A percentile compares a stretch with the other conserved stretches of the same genome.
Evolutionary conservation across 2,329 filamentous ascomycete species (phyloP).

Genomic region (Aureobasidium sp.): DNA sequence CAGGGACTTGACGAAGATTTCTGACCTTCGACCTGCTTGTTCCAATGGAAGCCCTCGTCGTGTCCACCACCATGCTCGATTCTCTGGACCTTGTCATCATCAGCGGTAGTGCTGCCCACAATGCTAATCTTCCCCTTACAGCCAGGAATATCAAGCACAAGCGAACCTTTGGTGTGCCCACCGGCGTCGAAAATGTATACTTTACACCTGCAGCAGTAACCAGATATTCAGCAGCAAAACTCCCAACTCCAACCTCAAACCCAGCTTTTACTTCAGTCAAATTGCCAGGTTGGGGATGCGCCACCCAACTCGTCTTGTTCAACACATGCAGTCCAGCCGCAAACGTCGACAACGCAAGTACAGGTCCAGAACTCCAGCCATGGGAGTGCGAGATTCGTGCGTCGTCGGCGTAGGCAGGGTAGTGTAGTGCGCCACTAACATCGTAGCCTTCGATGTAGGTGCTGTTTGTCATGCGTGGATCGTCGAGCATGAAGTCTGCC

Average conservation of each 20-base stretch:
- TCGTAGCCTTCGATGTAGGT: conserved; percentile 47
- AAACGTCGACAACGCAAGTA: conserved; percentile 35
- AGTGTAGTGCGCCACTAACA: conserved; percentile 39
- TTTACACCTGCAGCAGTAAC: background rate
- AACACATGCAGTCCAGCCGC: conserved; percentile 35
- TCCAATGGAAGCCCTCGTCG: background rate
- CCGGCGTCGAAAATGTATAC: conserved; percentile 2
- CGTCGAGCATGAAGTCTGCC: conserved; percentile 48
- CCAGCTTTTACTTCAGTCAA: conserved; percentile 13
- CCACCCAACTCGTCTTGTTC: conserved; percentile 20
- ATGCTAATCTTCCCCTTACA: background rate
- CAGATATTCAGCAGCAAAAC: conserved; percentile 9
- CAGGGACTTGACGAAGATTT: background rate
- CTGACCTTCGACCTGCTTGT: background rate
- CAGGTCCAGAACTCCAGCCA: conserved; percentile 45
- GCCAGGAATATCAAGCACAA: background rate
- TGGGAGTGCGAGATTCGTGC: conserved; percentile 42
- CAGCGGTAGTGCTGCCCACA: background rate
- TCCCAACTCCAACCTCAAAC: conserved; percentile 3
- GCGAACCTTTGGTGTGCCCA: conserved; percentile 3
- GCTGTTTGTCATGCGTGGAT: conserved; percentile 45
- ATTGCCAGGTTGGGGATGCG: conserved; percentile 14
- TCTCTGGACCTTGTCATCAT: background rate
- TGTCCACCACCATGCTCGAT: background rate
- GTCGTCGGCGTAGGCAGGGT: conserved; percentile 43